These are phyloP conservation scores for Drosera spatulata DNA, from an alignment of 179 eudicot genomes.

Conservation along the genomic window DNA sequence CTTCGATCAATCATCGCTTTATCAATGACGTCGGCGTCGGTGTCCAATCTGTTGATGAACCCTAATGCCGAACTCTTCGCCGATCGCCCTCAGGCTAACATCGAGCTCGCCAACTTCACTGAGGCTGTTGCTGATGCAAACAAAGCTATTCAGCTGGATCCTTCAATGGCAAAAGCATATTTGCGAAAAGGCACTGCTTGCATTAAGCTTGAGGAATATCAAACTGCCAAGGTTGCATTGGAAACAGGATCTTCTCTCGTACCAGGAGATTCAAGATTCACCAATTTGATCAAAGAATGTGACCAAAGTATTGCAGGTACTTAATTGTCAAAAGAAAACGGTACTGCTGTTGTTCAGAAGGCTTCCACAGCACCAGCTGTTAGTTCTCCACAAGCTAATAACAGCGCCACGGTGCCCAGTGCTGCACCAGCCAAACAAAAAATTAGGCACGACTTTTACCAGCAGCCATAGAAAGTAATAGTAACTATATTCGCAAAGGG, in stretches of 20 bases:
- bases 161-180: constrained; percentile 74
- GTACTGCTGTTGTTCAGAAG: no score
- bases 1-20: no score
- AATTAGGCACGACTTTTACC: constrained; percentile 91
- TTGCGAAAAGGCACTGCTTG: constrained; percentile 86
- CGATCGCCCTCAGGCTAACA: constrained; percentile 91
- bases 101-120: constrained; percentile 70
- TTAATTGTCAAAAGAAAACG: no score
- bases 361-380: constrained; percentile 16
- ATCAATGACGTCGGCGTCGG: no score
- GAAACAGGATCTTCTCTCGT: constrained; percentile 72
- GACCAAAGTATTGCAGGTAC: constrained; percentile 76
- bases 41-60: constrained; percentile 45
- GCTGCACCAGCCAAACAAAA: constrained; percentile 38
- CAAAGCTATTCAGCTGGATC: constrained; percentile 73
- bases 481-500: no score
- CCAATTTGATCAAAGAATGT: constrained; percentile 74
- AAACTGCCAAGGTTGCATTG: constrained; percentile 84
- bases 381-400: constrained; percentile 18
- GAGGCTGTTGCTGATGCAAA: constrained; percentile 98
- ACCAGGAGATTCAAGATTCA: no score
- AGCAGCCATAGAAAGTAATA: constrained; percentile 87
- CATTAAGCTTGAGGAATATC: constrained; percentile 87
- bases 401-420: constrained; percentile 10
- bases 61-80: constrained; percentile 58